These are phyloP conservation scores for Ophiorrhiza pumila DNA, from an alignment of 257 asterid species.

Conservation along the genomic window DNA sequence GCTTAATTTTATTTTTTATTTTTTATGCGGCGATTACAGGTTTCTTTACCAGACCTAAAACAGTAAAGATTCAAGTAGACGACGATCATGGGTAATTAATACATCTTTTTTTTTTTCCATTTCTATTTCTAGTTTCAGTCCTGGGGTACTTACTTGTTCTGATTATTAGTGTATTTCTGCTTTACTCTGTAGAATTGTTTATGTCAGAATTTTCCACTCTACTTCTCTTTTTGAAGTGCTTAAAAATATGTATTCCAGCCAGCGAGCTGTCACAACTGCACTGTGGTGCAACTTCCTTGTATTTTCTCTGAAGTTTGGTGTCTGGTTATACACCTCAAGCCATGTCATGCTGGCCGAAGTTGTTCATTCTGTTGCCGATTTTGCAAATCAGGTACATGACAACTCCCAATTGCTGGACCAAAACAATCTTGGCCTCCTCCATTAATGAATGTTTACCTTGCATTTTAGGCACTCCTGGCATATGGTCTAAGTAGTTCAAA, in stretches of 20 bases:
- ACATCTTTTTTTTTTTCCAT: not conserved
- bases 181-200: not conserved
- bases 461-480: constrained; percentile 81
- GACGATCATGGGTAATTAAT: constrained; percentile 82
- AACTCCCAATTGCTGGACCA: not conserved
- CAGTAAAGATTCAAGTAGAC: constrained; percentile 45
- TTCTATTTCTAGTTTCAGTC: not conserved
- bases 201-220: too few relatives aligned
- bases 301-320: constrained; percentile 93
- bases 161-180: not conserved
- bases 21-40: constrained; percentile 39
- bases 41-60: constrained; percentile 68
- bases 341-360: constrained; percentile 93
- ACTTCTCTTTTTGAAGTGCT: constrained; percentile 8
- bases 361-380: constrained; percentile 91
- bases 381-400: constrained; percentile 78
- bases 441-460: constrained; percentile 18
- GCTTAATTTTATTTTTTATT: not conserved
- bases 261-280: constrained; percentile 97
- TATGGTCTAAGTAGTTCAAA: constrained; percentile 95
- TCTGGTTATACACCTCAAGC: constrained; percentile 89
- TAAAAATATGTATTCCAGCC: constrained; percentile 46
- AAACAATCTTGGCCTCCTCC: not conserved
- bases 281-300: constrained; percentile 95
- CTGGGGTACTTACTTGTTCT: not conserved